Percentiles rank a stretch among this genome's conserved stretches.
These are phyloP conservation scores for Entrophospora sp. DNA, from an alignment of 192 early-diverging fungal species.

Conservation along the genomic window DNA sequence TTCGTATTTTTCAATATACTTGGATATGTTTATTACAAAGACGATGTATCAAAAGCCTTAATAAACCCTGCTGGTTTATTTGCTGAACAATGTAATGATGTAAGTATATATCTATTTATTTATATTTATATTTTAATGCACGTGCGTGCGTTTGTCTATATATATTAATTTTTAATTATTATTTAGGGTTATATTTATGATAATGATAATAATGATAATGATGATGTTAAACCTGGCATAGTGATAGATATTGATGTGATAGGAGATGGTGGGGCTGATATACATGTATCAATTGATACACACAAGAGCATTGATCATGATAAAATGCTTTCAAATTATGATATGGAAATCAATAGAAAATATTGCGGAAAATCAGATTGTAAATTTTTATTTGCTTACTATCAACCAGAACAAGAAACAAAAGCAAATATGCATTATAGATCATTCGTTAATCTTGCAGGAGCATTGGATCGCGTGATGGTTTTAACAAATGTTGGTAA, in stretches of 20 bases:
- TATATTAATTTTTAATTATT: not conserved
- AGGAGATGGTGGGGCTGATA: no score
- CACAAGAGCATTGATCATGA: not conserved
- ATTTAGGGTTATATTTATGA: not conserved
- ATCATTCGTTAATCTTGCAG: not conserved
- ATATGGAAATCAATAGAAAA: conserved; percentile 7
- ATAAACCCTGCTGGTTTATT: no score
- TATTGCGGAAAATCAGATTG: conserved; percentile 8
- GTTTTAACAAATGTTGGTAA: conserved; percentile 7
- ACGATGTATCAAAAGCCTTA: not conserved
- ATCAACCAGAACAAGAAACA: conserved; percentile 11
- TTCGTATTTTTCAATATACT: not conserved
- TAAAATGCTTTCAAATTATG: no score
- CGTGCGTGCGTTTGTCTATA: no score
- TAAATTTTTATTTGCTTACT: conserved; percentile 13
- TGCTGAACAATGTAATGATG: not conserved
- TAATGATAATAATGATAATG: not conserved
- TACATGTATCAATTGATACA: not conserved
- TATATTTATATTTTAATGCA: not conserved
- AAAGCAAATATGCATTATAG: conserved; percentile 5
- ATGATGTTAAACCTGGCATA: not conserved
- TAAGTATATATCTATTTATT: not conserved
- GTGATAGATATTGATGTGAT: no score
- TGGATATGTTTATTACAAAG: not conserved
- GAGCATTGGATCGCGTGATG: not conserved